phyloP scores from a whole-genome alignment of 106 monocot genomes.

The Allium sativum region DNA sequence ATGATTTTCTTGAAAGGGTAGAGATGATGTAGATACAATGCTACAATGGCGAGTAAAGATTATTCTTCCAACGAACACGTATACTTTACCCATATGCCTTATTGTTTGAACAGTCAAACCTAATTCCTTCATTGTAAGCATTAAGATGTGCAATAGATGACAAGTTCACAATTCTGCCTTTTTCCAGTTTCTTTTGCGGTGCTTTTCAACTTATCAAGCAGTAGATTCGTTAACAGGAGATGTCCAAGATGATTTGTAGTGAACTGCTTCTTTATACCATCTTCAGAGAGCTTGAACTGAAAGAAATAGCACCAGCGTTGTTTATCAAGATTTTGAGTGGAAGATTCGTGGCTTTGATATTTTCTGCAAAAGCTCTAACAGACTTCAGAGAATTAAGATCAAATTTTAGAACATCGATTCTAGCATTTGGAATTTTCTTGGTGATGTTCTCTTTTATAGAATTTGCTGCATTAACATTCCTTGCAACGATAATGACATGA shows the following conservation, averaged over 20 bases:
- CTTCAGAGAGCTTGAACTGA: conserved; percentile 35
- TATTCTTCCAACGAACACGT: too few species aligned
- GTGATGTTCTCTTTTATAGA: conserved; percentile 34
- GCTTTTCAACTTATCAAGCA: conserved; percentile 74
- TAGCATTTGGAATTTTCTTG: conserved; percentile 29
- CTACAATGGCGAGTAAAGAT: too few species aligned
- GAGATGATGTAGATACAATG: too few species aligned
- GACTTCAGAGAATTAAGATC: conserved; percentile 88
- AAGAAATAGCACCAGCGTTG: conserved; percentile 82
- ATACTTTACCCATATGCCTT: too few species aligned
- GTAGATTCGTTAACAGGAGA: conserved; percentile 75
- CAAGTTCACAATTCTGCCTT: conserved; percentile 79
- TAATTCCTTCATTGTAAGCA: conserved; percentile 48
- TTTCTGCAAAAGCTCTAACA: conserved; percentile 39
- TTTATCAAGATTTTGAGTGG: conserved; percentile 89
- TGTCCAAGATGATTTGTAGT: conserved; percentile 87
- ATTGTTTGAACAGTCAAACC: conserved; percentile 52
- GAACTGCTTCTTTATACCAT: conserved; percentile 85
- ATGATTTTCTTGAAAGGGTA: too few species aligned
- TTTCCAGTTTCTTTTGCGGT: conserved; percentile 52
- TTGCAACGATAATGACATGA: conserved; percentile 67
- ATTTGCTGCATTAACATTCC: conserved; percentile 56
- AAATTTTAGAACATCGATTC: conserved; percentile 48
- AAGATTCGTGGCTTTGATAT: conserved; percentile 35
- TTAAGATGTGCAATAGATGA: conserved; percentile 65